Evolutionary conservation across 192 early-diverging fungal species (phyloP).

Genomic region (Backusella sp.): DNA sequence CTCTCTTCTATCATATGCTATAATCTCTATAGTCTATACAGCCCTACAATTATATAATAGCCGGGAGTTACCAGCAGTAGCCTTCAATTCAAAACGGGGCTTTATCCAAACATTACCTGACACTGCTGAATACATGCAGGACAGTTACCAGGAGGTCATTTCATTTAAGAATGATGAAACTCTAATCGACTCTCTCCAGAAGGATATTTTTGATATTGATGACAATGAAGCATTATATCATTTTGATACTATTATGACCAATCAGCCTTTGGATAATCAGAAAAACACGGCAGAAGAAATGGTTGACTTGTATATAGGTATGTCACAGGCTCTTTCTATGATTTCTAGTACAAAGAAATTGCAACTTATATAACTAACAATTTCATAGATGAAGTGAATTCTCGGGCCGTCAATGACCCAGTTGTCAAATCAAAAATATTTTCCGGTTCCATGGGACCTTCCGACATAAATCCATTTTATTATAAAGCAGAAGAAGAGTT

Average conservation of each 20-base stretch:
- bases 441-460: slow-evolving; percentile 45
- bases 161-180: background rate
- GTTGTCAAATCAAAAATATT: slow-evolving; percentile 51
- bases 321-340: background rate
- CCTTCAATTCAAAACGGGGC: background rate
- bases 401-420: background rate
- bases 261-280: background rate
- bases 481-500: slow-evolving; percentile 37
- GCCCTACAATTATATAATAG: background rate
- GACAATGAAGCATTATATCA: background rate
- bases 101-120: background rate
- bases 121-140: background rate
- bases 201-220: background rate
- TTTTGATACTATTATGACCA: background rate
- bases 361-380: background rate
- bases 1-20: background rate
- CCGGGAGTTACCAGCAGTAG: no score
- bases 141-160: background rate
- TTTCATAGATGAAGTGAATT: background rate
- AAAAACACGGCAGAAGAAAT: background rate
- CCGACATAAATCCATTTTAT: slow-evolving; percentile 54
- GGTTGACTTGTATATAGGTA: background rate
- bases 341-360: background rate
- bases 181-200: no score
- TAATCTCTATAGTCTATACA: background rate